A percentile compares a stretch with the other conserved stretches of the same genome.
Evolutionary conservation across 495 filamentous ascomycete genomes (phyloP).

Genomic region (Tuber melanosporum): DNA sequence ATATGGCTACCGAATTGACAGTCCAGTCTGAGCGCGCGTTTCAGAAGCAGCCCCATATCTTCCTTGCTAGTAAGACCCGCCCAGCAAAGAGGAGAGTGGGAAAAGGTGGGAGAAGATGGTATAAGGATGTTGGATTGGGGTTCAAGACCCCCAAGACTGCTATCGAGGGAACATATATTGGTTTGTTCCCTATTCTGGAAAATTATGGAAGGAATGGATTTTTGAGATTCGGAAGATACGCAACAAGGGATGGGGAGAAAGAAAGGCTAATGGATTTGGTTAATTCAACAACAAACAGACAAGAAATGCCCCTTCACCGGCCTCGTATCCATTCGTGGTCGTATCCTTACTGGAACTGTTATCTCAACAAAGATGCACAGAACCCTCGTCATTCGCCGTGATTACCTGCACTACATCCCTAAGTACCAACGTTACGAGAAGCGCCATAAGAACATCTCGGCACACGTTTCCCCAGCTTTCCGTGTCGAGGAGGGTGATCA

Average conservation of each 20-base stretch:
- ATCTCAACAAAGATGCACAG: slow-evolving; percentile 99
- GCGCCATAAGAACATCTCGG: slow-evolving; percentile 98
- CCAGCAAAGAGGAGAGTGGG: slow-evolving; percentile 74
- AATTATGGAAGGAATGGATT: slow-evolving; percentile 3
- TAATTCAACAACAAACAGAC: slow-evolving; percentile 54
- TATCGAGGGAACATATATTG: slow-evolving; percentile 98
- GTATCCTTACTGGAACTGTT: slow-evolving; percentile 98
- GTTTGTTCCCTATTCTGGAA: slow-evolving; percentile 55
- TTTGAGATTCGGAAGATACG: not conserved
- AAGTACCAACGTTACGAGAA: slow-evolving; percentile 99
- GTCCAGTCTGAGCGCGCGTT: slow-evolving; percentile 97
- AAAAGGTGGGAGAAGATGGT: slow-evolving; percentile 91
- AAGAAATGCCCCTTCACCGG: slow-evolving; percentile 99
- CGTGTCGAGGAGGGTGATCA: slow-evolving; percentile 99
- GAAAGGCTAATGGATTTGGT: not conserved
- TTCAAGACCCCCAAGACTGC: slow-evolving; percentile 96
- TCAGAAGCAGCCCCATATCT: slow-evolving; percentile 99
- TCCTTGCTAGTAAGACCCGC: slow-evolving; percentile 83
- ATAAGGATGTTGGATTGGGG: slow-evolving; percentile 98
- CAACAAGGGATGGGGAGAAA: not conserved
- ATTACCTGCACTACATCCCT: slow-evolving; percentile 99
- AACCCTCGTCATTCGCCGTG: slow-evolving; percentile 96
- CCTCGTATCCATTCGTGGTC: slow-evolving; percentile 94
- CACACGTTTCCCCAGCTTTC: slow-evolving; percentile 98
- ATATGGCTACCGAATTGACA: slow-evolving; percentile 93